phyloP scores from a whole-genome alignment of 345 rosid genomes.

The Salix purpurea region DNA sequence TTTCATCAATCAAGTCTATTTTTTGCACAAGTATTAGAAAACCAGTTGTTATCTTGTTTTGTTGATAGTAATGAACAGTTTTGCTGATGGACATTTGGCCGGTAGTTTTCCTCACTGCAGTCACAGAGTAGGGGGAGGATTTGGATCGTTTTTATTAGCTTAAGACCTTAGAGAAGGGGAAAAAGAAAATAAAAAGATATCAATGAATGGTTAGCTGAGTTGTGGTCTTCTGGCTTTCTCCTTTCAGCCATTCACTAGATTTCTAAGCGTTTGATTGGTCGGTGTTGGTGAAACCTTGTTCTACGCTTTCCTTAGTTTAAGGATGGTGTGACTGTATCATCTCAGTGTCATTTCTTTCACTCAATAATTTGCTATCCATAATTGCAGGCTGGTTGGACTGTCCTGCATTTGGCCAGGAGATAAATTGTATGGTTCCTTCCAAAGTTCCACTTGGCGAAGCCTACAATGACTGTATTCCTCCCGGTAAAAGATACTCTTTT shows the following conservation, averaged over 20 bases:
- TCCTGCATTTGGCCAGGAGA: constrained; percentile 74
- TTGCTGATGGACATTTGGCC: neutral
- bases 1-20: neutral
- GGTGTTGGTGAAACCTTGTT: neutral
- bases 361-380: neutral
- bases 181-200: too few species aligned
- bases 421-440: constrained; percentile 71
- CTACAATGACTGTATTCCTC: constrained; percentile 68
- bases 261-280: neutral
- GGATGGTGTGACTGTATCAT: constrained; percentile 1
- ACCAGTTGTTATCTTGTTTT: neutral
- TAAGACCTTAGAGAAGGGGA: neutral
- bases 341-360: constrained; percentile 4
- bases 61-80: neutral
- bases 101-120: neutral
- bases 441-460: constrained; percentile 91
- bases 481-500: constrained; percentile 95
- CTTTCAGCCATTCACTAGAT: neutral
- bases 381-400: constrained; percentile 90
- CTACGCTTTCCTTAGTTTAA: neutral
- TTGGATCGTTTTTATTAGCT: neutral
- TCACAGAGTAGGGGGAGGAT: neutral
- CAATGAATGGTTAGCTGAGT: neutral
- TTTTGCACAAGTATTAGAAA: neutral
- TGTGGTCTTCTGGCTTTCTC: neutral